A percentile compares a stretch with the other conserved stretches of the same genome.
phyloP scores from a whole-genome alignment of 116 monocot species.

The Cymodocea nodosa region DNA sequence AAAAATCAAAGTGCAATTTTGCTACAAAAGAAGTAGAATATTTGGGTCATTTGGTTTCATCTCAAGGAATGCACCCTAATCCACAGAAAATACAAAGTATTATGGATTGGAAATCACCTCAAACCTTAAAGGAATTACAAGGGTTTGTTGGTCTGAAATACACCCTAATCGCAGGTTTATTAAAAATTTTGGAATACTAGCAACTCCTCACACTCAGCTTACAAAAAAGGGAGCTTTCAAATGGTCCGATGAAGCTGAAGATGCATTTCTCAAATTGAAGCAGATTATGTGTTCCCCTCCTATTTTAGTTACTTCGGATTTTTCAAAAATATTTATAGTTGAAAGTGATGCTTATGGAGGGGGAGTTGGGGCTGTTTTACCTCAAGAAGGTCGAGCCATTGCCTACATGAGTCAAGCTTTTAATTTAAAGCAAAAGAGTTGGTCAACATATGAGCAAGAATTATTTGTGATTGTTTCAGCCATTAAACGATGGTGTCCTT shows the following conservation, averaged over 20 bases:
- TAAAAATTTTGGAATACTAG: too few relatives aligned
- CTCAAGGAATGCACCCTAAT: background rate
- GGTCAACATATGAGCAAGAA: slow-evolving; percentile 2
- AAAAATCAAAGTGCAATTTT: slow-evolving; percentile 5
- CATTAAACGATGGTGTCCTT: background rate
- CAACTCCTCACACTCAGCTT: too few relatives aligned
- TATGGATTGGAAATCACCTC: too few relatives aligned
- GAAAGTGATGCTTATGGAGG: background rate
- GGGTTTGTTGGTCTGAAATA: too few relatives aligned
- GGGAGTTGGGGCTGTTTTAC: background rate
- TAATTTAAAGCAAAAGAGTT: background rate
- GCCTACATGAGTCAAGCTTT: background rate
- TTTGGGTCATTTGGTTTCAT: slow-evolving; percentile 7
- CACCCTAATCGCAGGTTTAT: too few relatives aligned
- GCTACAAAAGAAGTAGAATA: background rate
- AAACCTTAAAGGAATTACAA: too few relatives aligned
- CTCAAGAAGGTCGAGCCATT: background rate
- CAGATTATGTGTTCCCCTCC: background rate
- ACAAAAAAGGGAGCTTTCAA: too few relatives aligned
- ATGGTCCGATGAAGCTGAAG: background rate
- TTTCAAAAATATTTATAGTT: background rate
- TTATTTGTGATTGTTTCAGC: background rate
- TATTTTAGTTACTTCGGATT: background rate
- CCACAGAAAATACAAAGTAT: background rate
- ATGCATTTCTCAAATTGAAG: background rate